Evolutionary conservation across 2,329 filamentous ascomycete species (phyloP).

Genomic region (Didymella glomerata): DNA sequence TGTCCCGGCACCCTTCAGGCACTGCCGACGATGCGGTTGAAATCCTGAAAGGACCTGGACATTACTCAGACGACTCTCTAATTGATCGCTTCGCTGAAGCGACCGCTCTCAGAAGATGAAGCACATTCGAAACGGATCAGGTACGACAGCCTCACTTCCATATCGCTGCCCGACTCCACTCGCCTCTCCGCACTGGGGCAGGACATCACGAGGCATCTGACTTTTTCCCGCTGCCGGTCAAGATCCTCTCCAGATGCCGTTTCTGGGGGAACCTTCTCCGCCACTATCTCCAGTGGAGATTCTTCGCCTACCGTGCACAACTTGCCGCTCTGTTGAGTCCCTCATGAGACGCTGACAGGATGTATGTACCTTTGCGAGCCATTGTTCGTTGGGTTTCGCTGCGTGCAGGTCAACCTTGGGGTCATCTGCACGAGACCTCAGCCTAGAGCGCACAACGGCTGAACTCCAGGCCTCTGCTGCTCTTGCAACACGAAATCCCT

Average conservation of each 20-base stretch:
- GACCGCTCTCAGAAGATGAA: neutral
- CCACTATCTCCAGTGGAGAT: constrained; percentile 26
- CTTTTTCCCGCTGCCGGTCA: constrained; percentile 41
- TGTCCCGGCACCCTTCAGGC: constrained; percentile 4
- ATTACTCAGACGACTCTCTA: neutral
- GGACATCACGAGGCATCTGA: constrained; percentile 40
- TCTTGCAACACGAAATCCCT: constrained; percentile 33
- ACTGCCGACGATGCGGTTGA: constrained; percentile 7
- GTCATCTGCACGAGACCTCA: constrained; percentile 33
- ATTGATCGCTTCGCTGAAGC: neutral
- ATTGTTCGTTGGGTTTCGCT: constrained; percentile 42
- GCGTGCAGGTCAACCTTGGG: constrained; percentile 30
- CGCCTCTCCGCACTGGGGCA: constrained; percentile 24
- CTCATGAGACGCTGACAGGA: constrained; percentile 21
- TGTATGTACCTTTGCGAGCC: constrained; percentile 24
- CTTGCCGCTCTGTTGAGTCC: constrained; percentile 8
- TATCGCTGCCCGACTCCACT: constrained; percentile 14
- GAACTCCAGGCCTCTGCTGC: constrained; percentile 17
- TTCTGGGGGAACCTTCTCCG: constrained; percentile 38
- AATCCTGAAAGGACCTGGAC: constrained; percentile 1
- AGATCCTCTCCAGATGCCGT: constrained; percentile 37
- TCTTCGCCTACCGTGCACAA: constrained; percentile 24
- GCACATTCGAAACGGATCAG: constrained; percentile 10
- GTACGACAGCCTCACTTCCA: constrained; percentile 22
- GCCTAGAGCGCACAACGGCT: constrained; percentile 20